Base-by-base conservation (phyloP, 1,284 basidiomycete species). In the Boletus calvinii region DNA sequence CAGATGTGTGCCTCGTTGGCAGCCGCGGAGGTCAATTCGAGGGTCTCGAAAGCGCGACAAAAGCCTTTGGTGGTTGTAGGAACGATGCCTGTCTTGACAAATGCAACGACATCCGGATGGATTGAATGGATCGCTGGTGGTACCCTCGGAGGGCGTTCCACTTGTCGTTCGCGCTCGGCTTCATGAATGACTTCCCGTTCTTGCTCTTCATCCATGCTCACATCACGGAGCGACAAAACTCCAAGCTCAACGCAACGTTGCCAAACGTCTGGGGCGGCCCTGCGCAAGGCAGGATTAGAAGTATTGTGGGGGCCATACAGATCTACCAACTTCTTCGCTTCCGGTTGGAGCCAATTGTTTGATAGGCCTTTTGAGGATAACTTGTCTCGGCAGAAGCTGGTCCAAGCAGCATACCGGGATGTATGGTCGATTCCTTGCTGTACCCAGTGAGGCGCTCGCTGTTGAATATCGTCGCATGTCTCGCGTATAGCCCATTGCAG, bases 131-230 rank as follows among this genome's bases (percentile, higher is more conserved):
- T 8, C 1, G 62, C 63, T 1, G 70, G 55, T 6, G 20, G 5
- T 1, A 48, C 58, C 46, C 42, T 60, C 1, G 58, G 56, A 2
- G 76, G 73, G 4, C 68, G 59, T 52, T 78, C 64, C 2, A 72
- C 58, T 46, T 78, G 63, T 8, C 61, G 64, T 57, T 78, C 76
- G 10, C 58, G 62, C 52, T 78, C 76, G 1, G 67, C 59, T 57
- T 80, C 77, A 34, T 76, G 72, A 9, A 54, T 56, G 2, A 79
- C 63, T 57, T 81, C 78, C 18, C 76, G 65, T 49, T 80, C 78
- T 53, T 79, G 78, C 50, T 80, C 78, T 55, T 80, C 77, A 15
- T 71, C 72, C 49, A 75, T 57, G 17, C 56, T 47, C 3, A 56
- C 44, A 32, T 66, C 58, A 0, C 46, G 26, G 6, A 66, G 22